Evolutionary conservation across 164 flowering plant genomes (phyloP), one percentile per base, ranked within the genome.

Genomic region (Annona squamosa): DNA sequence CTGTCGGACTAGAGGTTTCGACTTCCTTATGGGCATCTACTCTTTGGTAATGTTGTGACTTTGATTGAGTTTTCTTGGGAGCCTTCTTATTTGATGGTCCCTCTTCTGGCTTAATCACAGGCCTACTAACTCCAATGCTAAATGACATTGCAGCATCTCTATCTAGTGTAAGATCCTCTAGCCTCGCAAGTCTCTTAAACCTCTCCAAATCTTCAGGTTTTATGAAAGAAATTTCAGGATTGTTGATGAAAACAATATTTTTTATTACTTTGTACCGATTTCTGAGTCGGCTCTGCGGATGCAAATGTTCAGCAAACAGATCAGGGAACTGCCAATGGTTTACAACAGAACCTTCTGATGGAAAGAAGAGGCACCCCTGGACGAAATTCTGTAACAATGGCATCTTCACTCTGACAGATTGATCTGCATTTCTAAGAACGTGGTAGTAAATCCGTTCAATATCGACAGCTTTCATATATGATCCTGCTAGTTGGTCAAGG

Each of bases 141-240:
- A 78, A 72, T 59, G 47, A 74, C 69, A 67, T 71, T 26, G 81
- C 76, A 43, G 77, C 75, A 62, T 78, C 83, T 73, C 67, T 70
- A 56, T 82, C 83, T 74, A 82, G 44, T 72, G 57, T 26, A 26
- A 86, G 71, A 68, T 77, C 69, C 67, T 80, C 72, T 41, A 82
- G 71, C 72, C 83, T 76, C 45, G 88, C 79, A 46, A 87, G 80
- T 77, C 83, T 81, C 79, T 82, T 87, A 65, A 86, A 89, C 79
- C 84, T 83, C 69, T 79, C 81, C 16, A 86, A 46, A 67, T 80
- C 82, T 26, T 75, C 83, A 42, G 74, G 79, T 26, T 73, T 75
- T 3, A 86, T 75, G 79, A 75, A 81, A 69, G 26, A 63, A 3
- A 52, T 68, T 12, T 81, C 85, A 5, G 90, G 88, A 46, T 85